These are phyloP conservation scores for Neostapfia colusana DNA, from an alignment of 176 grass and related monocot genomes.

Conservation along the genomic window DNA sequence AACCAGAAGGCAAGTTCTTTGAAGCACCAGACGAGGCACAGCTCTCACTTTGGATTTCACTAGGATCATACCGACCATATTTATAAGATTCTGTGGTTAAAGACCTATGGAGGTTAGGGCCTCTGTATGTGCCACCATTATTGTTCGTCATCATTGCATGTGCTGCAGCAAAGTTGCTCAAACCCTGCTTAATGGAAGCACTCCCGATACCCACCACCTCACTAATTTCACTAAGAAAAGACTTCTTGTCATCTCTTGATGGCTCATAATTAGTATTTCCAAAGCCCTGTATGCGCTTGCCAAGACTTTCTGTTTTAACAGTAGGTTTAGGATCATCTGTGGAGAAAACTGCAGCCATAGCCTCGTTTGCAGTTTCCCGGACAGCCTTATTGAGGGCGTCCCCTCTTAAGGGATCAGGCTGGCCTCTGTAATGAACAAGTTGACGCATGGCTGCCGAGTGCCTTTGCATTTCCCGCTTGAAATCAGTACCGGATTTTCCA, in stretches of 20 bases:
- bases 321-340: slow-evolving; percentile 72
- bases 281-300: slow-evolving; percentile 97
- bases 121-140: slow-evolving; percentile 65
- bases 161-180: slow-evolving; percentile 80
- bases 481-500: slow-evolving; percentile 90
- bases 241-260: slow-evolving; percentile 77
- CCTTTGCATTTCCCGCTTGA: slow-evolving; percentile 94
- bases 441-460: slow-evolving; percentile 79
- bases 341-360: slow-evolving; percentile 80
- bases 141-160: slow-evolving; percentile 79
- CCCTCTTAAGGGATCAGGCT: slow-evolving; percentile 85
- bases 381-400: slow-evolving; percentile 88
- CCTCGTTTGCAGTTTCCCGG: slow-evolving; percentile 84
- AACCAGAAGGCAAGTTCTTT: slow-evolving; percentile 53
- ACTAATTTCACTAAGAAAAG: slow-evolving; percentile 83
- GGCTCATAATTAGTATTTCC: slow-evolving; percentile 91
- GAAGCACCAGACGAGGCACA: slow-evolving; percentile 53
- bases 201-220: slow-evolving; percentile 91
- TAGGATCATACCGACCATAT: slow-evolving; percentile 65
- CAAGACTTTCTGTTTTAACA: slow-evolving; percentile 58
- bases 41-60: slow-evolving; percentile 60
- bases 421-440: slow-evolving; percentile 92
- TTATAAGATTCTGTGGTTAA: slow-evolving; percentile 78
- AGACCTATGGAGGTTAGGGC: slow-evolving; percentile 79
- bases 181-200: slow-evolving; percentile 84